phyloP scores from a whole-genome alignment of 371 early-diverging fungal genomes.

The Zychaea mexicana region DNA sequence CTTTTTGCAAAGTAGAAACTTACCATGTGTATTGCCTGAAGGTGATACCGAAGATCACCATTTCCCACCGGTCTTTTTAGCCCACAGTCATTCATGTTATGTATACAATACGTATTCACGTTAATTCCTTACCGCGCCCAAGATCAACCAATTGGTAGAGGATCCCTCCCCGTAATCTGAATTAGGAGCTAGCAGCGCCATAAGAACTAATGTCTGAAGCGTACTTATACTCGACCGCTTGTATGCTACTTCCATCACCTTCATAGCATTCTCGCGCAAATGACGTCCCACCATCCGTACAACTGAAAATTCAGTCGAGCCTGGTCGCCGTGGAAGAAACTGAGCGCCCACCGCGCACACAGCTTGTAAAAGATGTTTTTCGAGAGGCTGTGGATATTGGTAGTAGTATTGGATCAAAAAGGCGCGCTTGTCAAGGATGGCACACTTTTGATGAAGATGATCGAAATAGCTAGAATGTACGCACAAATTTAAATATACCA shows the following conservation, averaged over 20 bases:
- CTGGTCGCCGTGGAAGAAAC: background rate
- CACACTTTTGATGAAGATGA: background rate
- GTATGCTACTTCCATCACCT: background rate
- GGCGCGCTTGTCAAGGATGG: background rate
- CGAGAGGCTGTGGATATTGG: background rate
- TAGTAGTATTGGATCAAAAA: conserved; percentile 1
- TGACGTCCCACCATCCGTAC: background rate
- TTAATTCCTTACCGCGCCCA: too few species aligned
- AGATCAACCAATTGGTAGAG: background rate
- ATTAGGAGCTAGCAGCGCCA: background rate
- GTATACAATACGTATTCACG: too few species aligned
- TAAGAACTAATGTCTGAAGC: background rate
- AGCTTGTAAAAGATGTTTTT: background rate
- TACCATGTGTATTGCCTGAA: too few species aligned
- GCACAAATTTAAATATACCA: background rate
- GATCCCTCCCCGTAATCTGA: background rate
- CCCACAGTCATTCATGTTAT: too few species aligned
- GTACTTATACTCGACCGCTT: background rate
- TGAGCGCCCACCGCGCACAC: background rate
- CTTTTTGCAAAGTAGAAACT: too few species aligned
- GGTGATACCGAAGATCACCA: too few species aligned
- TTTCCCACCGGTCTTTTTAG: too few species aligned
- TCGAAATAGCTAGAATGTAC: background rate
- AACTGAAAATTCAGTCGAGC: too few species aligned
- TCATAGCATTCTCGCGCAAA: background rate